Conservation (phyloP, 176 grass and related monocot species). For the Carex littledalei region DNA sequence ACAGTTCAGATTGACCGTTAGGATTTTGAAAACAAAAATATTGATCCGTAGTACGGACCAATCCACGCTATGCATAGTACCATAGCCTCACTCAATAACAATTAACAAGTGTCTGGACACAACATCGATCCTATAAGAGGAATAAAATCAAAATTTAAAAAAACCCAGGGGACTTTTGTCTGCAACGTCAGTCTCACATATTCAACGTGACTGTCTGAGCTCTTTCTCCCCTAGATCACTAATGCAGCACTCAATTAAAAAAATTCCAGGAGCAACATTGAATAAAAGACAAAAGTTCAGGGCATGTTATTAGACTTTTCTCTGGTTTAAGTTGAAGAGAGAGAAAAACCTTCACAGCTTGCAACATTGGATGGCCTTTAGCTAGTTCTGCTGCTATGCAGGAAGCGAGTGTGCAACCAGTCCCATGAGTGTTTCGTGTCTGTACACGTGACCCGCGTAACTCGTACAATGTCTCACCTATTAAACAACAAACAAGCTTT, state of each 20-base stretch:
- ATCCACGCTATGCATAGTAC: too few species aligned
- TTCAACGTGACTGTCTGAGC: neutral
- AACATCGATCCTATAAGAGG: neutral
- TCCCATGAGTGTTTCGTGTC: constrained; percentile 83
- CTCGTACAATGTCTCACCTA: constrained; percentile 79
- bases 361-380: constrained; percentile 70
- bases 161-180: neutral
- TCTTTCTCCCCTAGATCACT: neutral
- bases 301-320: neutral
- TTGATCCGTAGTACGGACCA: too few species aligned
- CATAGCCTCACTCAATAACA: neutral
- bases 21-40: too few species aligned
- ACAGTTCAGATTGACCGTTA: too few species aligned
- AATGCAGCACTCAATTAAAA: neutral
- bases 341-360: constrained; percentile 61
- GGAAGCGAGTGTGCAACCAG: constrained; percentile 93
- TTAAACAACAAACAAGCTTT: neutral
- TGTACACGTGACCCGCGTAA: constrained; percentile 56
- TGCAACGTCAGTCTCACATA: neutral
- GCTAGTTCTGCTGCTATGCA: constrained; percentile 87
- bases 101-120: neutral
- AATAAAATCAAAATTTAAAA: neutral
- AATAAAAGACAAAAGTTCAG: neutral
- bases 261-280: neutral
- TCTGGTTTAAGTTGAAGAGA: neutral